These are phyloP conservation scores for Phytophthora pinifolia DNA, from an alignment of 352 stramenopile genomes.

Conservation along the genomic window DNA sequence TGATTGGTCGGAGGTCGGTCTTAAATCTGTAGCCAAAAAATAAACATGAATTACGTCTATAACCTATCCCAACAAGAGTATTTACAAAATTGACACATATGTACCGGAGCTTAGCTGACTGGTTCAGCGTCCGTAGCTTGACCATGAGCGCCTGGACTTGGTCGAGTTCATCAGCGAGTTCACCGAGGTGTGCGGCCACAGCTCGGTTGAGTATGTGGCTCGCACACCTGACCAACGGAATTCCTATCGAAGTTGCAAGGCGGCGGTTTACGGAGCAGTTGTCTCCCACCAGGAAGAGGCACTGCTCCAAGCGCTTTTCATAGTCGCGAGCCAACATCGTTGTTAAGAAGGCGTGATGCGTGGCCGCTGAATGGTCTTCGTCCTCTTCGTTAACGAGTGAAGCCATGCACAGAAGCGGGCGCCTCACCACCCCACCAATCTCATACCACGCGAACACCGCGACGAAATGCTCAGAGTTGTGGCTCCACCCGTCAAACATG, in stretches of 20 bases:
- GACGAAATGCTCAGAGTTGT: slow-evolving; percentile 10
- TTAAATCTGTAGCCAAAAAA: too few relatives aligned
- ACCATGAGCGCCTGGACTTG: slow-evolving; percentile 5
- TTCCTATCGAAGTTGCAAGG: not conserved
- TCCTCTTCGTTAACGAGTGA: not conserved
- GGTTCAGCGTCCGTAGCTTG: slow-evolving; percentile 7
- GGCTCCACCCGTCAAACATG: slow-evolving; percentile 11
- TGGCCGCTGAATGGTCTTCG: not conserved
- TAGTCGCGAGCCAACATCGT: slow-evolving; percentile 5
- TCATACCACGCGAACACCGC: slow-evolving; percentile 12
- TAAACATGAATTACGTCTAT: not conserved
- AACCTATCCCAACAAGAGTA: not conserved
- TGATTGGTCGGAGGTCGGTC: slow-evolving; percentile 1
- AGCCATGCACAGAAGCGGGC: slow-evolving; percentile 1
- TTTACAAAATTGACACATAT: not conserved
- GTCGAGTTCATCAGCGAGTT: slow-evolving; percentile 1
- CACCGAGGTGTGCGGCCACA: not conserved
- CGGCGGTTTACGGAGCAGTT: slow-evolving; percentile 4
- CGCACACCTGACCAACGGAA: not conserved
- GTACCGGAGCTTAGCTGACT: slow-evolving; percentile 5
- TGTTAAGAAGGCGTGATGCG: slow-evolving; percentile 1
- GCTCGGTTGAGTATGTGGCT: not conserved
- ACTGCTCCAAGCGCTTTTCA: slow-evolving; percentile 1
- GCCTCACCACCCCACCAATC: not conserved
- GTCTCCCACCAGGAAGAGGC: slow-evolving; percentile 1